Evolutionary conservation across 2,329 filamentous ascomycete genomes (phyloP).

Genomic region (Fusarium sp.): DNA sequence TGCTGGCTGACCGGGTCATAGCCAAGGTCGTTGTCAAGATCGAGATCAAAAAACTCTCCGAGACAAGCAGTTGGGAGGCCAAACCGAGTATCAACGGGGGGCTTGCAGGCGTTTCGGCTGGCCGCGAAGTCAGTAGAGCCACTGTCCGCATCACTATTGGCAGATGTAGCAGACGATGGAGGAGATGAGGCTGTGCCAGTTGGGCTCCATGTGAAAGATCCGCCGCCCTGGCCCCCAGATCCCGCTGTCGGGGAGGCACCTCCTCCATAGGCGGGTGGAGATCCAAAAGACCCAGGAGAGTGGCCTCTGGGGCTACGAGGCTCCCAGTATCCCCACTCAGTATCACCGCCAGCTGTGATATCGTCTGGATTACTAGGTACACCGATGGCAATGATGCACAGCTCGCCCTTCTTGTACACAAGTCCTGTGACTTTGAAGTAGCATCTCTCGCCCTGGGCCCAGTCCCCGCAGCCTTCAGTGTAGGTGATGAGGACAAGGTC

Average conservation of each 20-base stretch:
- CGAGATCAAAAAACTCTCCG: constrained; percentile 42
- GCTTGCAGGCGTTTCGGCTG: not conserved
- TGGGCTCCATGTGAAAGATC: not conserved
- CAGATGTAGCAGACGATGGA: not conserved
- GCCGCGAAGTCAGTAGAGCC: not conserved
- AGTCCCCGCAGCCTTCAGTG: constrained; percentile 40
- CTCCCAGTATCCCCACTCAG: not conserved
- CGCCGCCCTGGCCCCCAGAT: not conserved
- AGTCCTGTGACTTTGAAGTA: constrained; percentile 42
- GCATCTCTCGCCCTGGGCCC: constrained; percentile 42
- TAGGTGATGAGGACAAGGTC: constrained; percentile 43
- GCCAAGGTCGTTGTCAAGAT: constrained; percentile 42
- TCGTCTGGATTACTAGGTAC: not conserved
- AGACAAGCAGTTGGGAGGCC: constrained; percentile 41
- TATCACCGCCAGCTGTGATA: not conserved
- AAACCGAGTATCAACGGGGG: constrained; percentile 34
- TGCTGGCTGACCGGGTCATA: constrained; percentile 23
- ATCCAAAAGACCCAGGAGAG: not conserved
- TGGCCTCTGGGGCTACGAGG: not conserved
- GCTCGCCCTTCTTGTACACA: constrained; percentile 16
- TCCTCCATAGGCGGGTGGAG: not conserved
- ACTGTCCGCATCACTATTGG: not conserved
- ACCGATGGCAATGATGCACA: constrained; percentile 32
- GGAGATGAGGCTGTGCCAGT: not conserved
- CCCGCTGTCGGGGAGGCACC: not conserved